A percentile compares a stretch with the other conserved stretches of the same genome.
phyloP scores from a whole-genome alignment of 176 grass and related monocot species.

The Hsuehochloa calcarea region DNA sequence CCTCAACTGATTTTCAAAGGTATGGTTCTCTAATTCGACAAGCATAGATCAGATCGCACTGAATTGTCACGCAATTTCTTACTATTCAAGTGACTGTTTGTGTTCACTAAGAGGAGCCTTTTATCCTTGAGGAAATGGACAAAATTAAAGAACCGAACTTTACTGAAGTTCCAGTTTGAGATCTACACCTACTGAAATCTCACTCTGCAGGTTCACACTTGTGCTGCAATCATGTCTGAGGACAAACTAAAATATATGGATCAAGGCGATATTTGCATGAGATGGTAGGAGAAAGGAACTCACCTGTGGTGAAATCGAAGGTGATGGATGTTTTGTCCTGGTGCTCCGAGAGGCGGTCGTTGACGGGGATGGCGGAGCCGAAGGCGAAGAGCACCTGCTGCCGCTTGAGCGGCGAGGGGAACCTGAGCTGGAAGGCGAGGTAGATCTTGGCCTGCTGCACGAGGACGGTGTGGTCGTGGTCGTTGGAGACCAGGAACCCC shows the following conservation, averaged over 20 bases:
- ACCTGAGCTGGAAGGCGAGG: constrained; percentile 67
- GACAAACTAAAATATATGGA: neutral
- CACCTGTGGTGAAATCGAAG: constrained; percentile 95
- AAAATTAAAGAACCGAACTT: neutral
- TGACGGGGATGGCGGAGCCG: constrained; percentile 56
- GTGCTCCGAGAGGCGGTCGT: constrained; percentile 59
- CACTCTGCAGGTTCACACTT: neutral
- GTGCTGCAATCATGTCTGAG: neutral
- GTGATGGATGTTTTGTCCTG: constrained; percentile 60
- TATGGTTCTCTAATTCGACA: neutral
- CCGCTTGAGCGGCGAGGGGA: constrained; percentile 47
- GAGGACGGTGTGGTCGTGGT: constrained; percentile 44
- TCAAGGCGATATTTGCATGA: neutral
- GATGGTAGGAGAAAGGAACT: neutral
- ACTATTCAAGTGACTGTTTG: neutral
- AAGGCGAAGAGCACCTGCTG: constrained; percentile 73
- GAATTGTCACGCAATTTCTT: neutral
- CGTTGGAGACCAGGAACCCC: constrained; percentile 56
- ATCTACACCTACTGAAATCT: neutral
- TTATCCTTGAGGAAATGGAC: neutral
- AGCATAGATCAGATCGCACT: constrained; percentile 1
- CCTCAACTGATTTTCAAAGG: neutral
- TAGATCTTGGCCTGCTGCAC: constrained; percentile 89
- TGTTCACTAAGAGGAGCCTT: neutral
- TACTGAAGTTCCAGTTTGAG: neutral